Evolutionary conservation across 176 grass and related monocot species (phyloP).

Genomic region (Olyra latifolia): DNA sequence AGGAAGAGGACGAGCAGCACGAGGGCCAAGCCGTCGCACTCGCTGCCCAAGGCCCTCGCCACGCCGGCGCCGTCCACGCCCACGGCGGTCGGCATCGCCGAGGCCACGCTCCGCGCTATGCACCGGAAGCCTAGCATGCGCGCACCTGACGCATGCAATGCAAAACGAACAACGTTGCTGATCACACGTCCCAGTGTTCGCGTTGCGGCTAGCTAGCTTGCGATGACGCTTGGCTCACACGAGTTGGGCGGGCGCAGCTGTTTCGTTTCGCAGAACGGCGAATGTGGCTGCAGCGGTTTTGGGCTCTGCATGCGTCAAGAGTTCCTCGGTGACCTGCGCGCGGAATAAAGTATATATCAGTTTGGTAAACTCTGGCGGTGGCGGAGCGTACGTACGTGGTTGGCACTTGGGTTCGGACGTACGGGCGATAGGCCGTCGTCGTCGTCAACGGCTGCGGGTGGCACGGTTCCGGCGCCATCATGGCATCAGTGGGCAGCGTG

Average conservation of each 20-base stretch:
- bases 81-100: background rate
- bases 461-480: background rate
- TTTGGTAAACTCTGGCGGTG: background rate
- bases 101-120: background rate
- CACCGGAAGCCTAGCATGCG: background rate
- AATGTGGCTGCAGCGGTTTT: background rate
- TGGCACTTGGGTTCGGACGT: background rate
- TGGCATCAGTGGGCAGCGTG: background rate
- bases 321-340: background rate
- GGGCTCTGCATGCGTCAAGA: background rate
- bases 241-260: background rate
- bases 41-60: background rate
- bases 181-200: background rate
- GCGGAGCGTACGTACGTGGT: background rate
- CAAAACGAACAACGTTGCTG: background rate
- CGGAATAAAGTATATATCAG: background rate
- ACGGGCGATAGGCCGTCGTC: too few relatives aligned
- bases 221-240: background rate
- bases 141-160: background rate
- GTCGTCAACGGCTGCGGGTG: background rate
- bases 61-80: background rate
- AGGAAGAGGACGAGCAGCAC: slow-evolving; percentile 30
- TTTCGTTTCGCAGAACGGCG: background rate
- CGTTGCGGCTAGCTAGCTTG: background rate
- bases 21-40: slow-evolving; percentile 18